Conservation (phyloP, 768 basidiomycete species). For the Rhizopogon sp. region DNA sequence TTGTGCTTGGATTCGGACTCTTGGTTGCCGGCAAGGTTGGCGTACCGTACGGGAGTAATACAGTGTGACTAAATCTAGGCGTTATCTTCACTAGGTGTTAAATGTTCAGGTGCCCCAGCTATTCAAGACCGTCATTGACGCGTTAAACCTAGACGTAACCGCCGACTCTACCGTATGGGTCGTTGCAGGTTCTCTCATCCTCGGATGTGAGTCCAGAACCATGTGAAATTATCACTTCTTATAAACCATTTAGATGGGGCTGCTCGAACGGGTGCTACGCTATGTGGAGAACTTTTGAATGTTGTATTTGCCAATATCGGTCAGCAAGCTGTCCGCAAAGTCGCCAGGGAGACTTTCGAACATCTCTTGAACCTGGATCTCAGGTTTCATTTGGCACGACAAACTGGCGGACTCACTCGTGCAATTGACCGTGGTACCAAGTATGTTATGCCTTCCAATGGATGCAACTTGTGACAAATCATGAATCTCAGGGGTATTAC, state of each 20-base stretch:
- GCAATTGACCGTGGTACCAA: slow-evolving; percentile 98
- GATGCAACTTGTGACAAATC: not conserved
- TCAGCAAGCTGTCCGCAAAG: slow-evolving; percentile 89
- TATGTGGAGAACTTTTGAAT: slow-evolving; percentile 90
- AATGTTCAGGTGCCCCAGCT: slow-evolving; percentile 98
- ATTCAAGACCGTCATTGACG: slow-evolving; percentile 89
- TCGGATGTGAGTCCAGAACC: slow-evolving; percentile 70
- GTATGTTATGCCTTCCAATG: slow-evolving; percentile 35
- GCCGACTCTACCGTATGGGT: slow-evolving; percentile 80
- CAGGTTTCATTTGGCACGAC: slow-evolving; percentile 86
- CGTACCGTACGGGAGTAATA: not conserved
- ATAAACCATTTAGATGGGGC: slow-evolving; percentile 62
- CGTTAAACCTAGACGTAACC: slow-evolving; percentile 80
- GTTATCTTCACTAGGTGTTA: slow-evolving; percentile 49
- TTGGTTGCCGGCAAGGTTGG: slow-evolving; percentile 83
- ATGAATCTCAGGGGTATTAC: slow-evolving; percentile 74
- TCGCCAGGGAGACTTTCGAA: slow-evolving; percentile 93
- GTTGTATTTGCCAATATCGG: slow-evolving; percentile 96
- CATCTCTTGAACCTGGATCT: slow-evolving; percentile 89
- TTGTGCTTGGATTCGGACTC: slow-evolving; percentile 76
- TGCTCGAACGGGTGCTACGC: slow-evolving; percentile 83
- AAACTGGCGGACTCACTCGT: slow-evolving; percentile 93
- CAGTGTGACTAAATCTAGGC: not conserved
- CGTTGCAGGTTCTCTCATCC: slow-evolving; percentile 81
- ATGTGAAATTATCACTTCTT: not conserved